Percentiles rank a stretch among this genome's conserved stretches.
phyloP scores from a whole-genome alignment of 805 yeast species.

The Wickerhamiella sergipiensis region DNA sequence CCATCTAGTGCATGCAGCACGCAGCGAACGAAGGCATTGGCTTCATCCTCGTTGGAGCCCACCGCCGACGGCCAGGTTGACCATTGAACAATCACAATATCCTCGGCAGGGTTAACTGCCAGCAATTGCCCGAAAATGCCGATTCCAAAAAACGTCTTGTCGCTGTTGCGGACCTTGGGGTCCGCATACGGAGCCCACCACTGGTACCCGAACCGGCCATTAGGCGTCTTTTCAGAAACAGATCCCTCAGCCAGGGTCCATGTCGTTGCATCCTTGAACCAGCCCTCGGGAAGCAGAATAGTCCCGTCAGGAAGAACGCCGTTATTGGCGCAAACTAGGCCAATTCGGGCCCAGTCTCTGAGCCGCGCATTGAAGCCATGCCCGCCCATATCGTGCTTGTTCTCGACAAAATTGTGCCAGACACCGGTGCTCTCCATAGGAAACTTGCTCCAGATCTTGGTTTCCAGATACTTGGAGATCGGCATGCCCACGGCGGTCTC shows the following conservation, averaged over 20 bases:
- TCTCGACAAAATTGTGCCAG: background rate
- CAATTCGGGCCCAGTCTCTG: background rate
- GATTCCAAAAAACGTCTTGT: background rate
- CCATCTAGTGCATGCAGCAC: background rate
- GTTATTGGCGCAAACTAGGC: background rate
- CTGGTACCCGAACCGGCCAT: background rate
- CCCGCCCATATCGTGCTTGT: background rate
- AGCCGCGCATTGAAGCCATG: slow-evolving; percentile 1
- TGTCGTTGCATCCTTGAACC: background rate
- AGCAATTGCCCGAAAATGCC: background rate
- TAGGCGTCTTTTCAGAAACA: background rate
- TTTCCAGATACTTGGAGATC: background rate
- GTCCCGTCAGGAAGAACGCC: background rate
- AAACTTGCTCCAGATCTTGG: background rate
- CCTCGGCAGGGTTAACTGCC: background rate
- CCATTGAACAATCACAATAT: background rate
- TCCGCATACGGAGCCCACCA: background rate
- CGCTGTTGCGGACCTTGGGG: background rate
- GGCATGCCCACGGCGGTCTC: background rate
- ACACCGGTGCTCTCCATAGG: background rate
- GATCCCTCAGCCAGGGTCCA: background rate
- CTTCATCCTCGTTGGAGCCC: background rate
- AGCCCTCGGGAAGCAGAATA: background rate
- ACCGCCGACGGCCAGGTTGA: background rate
- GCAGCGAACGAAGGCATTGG: background rate